These are phyloP conservation scores for sorghum (Sorghum bicolor) DNA, from an alignment of 176 grass and related monocot species.

Conservation along the genomic window Sorghum_bicolor_NCBIv3 NC_012872.2:67181001-67181500, in stretches of 20 bases:
- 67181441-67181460: constrained; percentile 91
- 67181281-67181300: constrained; percentile 69
- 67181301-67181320: constrained; percentile 59
- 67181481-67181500: constrained; percentile 97
- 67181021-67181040: background rate
- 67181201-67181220: constrained; percentile 69
- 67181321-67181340: constrained; percentile 86
- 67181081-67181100: constrained; percentile 36
- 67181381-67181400: constrained; percentile 67
- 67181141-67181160: constrained; percentile 59
- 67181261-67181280: constrained; percentile 70
- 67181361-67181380: constrained; percentile 64
- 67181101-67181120: constrained; percentile 29
- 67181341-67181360: constrained; percentile 80
- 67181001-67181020: background rate
- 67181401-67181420: constrained; percentile 79
- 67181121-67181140: constrained; percentile 32
- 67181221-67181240: constrained; percentile 82
- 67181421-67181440: constrained; percentile 92
- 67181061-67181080: constrained; percentile 4
- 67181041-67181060: background rate
- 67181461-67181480: constrained; percentile 83
- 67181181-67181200: constrained; percentile 57
- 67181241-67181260: constrained; percentile 90
- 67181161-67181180: constrained; percentile 83